A percentile compares a stretch with the other conserved stretches of the same genome.
These are phyloP conservation scores for Penicillium sp. DNA, from an alignment of 2,329 filamentous ascomycete genomes.

Conservation along the genomic window DNA sequence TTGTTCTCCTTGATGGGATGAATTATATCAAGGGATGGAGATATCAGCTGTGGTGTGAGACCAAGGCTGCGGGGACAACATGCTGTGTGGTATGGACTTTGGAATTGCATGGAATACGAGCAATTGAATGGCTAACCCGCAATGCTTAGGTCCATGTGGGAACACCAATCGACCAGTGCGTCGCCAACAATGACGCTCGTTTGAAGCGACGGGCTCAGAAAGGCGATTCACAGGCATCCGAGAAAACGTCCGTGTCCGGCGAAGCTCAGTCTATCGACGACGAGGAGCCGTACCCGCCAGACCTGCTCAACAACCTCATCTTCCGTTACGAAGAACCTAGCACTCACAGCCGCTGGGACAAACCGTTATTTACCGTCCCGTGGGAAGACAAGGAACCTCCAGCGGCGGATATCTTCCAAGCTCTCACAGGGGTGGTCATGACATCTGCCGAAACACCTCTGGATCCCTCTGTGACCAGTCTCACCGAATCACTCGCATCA, in stretches of 20 bases:
- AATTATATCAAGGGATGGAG: slow-evolving; percentile 69
- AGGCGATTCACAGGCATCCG: not conserved
- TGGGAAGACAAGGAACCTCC: slow-evolving; percentile 56
- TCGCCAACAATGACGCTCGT: slow-evolving; percentile 51
- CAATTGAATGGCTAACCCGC: slow-evolving; percentile 2
- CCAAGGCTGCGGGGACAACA: slow-evolving; percentile 60
- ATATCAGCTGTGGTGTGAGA: slow-evolving; percentile 67
- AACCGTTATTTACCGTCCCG: slow-evolving; percentile 62
- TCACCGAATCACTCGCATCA: slow-evolving; percentile 20
- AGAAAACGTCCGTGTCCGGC: not conserved
- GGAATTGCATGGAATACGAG: not conserved
- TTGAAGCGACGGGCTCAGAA: slow-evolving; percentile 19
- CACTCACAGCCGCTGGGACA: slow-evolving; percentile 64
- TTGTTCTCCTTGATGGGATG: slow-evolving; percentile 63
- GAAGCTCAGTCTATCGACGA: slow-evolving; percentile 1
- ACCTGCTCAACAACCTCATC: slow-evolving; percentile 62
- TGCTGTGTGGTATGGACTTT: slow-evolving; percentile 56
- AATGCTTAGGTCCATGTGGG: slow-evolving; percentile 54
- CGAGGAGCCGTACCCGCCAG: slow-evolving; percentile 50
- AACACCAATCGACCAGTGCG: slow-evolving; percentile 55
- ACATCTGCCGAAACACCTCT: slow-evolving; percentile 18
- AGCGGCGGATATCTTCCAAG: slow-evolving; percentile 60
- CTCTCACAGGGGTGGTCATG: slow-evolving; percentile 44
- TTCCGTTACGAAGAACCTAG: slow-evolving; percentile 68
- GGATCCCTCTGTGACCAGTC: slow-evolving; percentile 15